Evolutionary conservation across 331 rosid genomes (phyloP).

Genomic region (Malus hybrid): DNA sequence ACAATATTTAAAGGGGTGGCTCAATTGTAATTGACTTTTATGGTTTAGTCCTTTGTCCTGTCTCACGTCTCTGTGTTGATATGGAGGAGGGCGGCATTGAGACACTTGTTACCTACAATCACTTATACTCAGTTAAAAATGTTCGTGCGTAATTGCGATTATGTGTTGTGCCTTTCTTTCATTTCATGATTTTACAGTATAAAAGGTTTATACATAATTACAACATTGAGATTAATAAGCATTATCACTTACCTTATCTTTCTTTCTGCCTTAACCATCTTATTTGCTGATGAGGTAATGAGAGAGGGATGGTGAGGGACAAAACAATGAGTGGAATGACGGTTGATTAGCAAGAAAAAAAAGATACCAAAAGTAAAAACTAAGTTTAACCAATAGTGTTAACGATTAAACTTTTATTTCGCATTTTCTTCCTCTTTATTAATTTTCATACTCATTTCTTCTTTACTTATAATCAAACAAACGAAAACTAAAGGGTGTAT

Average conservation of each 20-base stretch:
- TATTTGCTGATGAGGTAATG: not conserved
- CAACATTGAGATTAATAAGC: not conserved
- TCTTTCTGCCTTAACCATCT: not conserved
- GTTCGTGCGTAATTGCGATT: not conserved
- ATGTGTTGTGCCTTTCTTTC: not conserved
- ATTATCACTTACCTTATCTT: not conserved
- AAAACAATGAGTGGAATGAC: not conserved
- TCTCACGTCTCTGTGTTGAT: not conserved
- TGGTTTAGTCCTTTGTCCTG: not conserved
- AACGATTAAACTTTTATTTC: too few species aligned
- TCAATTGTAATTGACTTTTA: not conserved
- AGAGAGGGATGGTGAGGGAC: not conserved
- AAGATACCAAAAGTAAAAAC: not conserved
- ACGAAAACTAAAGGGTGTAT: too few species aligned
- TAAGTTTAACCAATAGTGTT: not conserved
- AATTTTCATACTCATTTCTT: too few species aligned
- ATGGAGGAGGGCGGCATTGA: not conserved
- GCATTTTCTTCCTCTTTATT: too few species aligned
- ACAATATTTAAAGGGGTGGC: not conserved
- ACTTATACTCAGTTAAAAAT: not conserved
- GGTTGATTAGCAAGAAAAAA: too few species aligned
- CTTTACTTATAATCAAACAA: too few species aligned
- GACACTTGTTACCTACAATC: not conserved
- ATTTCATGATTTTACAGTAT: fast-evolving
- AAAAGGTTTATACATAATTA: too few species aligned